Evolutionary conservation across 148 eudicot genomes (phyloP).

Genomic region (Agrostemma githago): DNA sequence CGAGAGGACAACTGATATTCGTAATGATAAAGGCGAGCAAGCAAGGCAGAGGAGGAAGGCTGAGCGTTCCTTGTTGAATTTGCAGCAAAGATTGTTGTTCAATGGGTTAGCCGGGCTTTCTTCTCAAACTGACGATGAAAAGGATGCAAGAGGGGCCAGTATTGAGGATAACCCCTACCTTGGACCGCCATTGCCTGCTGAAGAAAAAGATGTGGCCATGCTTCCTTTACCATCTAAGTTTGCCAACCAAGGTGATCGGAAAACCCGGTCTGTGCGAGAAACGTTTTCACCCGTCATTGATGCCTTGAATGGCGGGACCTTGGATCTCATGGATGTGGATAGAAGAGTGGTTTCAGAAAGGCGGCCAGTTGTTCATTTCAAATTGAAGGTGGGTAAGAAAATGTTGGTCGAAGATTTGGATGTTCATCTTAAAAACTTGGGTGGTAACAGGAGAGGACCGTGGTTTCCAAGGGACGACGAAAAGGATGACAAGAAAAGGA

Average conservation of each 20-base stretch:
- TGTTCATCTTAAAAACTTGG: constrained; percentile 42
- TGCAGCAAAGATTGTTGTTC: constrained; percentile 65
- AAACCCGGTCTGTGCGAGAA: constrained; percentile 46
- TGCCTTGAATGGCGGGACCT: constrained; percentile 41
- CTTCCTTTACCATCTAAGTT: constrained; percentile 36
- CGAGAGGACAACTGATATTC: constrained; percentile 58
- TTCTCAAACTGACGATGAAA: constrained; percentile 15
- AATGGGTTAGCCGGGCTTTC: constrained; percentile 40
- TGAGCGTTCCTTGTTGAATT: constrained; percentile 71
- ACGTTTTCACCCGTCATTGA: constrained; percentile 77
- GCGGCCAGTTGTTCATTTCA: constrained; percentile 53
- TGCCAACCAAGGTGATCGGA: constrained; percentile 21
- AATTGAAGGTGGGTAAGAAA: constrained; percentile 59
- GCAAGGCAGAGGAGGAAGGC: constrained; percentile 89
- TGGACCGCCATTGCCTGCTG: constrained; percentile 39
- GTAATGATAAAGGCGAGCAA: constrained; percentile 64
- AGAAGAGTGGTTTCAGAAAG: constrained; percentile 34
- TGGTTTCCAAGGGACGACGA: constrained; percentile 58
- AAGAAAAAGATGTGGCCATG: constrained; percentile 39
- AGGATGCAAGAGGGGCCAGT: constrained; percentile 15
- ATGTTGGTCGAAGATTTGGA: constrained; percentile 61
- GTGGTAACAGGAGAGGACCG: constrained; percentile 23
- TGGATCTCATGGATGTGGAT: constrained; percentile 39
- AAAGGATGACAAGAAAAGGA: constrained; percentile 81
- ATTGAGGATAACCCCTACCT: constrained; percentile 31